phyloP scores from a whole-genome alignment of 2,329 filamentous ascomycete genomes.

The Aspergillus niger region DNA sequence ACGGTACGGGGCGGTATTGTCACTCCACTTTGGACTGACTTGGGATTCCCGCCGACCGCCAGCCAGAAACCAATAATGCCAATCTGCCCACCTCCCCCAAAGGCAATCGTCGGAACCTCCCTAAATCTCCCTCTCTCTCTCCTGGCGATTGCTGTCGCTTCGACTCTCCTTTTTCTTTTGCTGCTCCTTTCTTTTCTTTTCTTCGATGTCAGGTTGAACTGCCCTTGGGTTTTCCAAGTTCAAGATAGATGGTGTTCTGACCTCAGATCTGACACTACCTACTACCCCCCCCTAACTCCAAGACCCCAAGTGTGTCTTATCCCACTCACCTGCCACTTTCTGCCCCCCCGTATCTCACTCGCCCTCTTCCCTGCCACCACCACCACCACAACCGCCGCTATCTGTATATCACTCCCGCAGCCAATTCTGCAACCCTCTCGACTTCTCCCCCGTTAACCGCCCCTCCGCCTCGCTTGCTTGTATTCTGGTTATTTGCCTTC shows the following conservation, averaged over 20 bases:
- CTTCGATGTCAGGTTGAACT: not conserved
- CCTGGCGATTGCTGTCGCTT: not conserved
- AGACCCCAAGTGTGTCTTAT: constrained; percentile 10
- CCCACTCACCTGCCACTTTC: constrained; percentile 2
- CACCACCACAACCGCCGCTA: constrained; percentile 12
- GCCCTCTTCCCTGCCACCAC: constrained; percentile 9
- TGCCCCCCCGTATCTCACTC: constrained; percentile 7
- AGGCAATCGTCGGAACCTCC: not conserved
- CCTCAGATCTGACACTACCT: not conserved
- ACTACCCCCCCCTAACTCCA: constrained; percentile 7
- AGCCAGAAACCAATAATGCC: not conserved
- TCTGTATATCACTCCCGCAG: constrained; percentile 13
- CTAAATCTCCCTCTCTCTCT: constrained; percentile 7
- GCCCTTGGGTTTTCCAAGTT: not conserved
- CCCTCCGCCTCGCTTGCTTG: constrained; percentile 5
- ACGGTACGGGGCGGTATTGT: constrained; percentile 5
- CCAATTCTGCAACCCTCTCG: constrained; percentile 16
- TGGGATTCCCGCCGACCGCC: not conserved
- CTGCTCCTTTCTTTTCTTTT: not conserved
- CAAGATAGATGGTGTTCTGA: not conserved
- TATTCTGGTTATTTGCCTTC: constrained; percentile 13
- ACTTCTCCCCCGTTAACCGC: constrained; percentile 12
- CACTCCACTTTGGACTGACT: constrained; percentile 1
- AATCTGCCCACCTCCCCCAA: constrained; percentile 6
- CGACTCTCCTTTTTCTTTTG: not conserved